Evolutionary conservation across 1,284 basidiomycete genomes (phyloP).

Genomic region (Microbotryum intermedium): DNA sequence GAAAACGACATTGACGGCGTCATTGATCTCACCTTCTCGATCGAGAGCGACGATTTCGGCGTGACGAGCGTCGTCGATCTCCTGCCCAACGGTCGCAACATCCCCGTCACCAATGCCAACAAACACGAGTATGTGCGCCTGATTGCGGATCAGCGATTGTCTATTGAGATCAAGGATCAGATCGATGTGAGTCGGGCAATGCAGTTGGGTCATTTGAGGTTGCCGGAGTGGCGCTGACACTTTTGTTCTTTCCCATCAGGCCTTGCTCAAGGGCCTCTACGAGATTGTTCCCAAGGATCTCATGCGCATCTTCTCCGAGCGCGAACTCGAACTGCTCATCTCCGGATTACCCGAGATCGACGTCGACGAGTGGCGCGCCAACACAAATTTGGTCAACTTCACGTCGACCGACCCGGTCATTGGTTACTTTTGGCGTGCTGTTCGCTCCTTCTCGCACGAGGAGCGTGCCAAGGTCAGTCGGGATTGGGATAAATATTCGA

Average conservation of each 20-base stretch:
- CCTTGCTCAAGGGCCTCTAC: conserved; percentile 84
- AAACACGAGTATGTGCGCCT: conserved; percentile 93
- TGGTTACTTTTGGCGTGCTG: conserved; percentile 98
- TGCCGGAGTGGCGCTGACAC: not conserved
- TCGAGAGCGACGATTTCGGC: conserved; percentile 90
- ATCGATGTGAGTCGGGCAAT: conserved; percentile 44
- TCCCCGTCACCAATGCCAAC: conserved; percentile 88
- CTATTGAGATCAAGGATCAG: conserved; percentile 93
- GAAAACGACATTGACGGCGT: conserved; percentile 72
- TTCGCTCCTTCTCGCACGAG: conserved; percentile 94
- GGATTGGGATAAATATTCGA: conserved; percentile 43
- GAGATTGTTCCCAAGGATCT: conserved; percentile 87
- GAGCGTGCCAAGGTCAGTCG: conserved; percentile 66
- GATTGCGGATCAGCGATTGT: conserved; percentile 80
- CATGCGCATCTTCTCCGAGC: conserved; percentile 78
- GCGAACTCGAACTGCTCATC: conserved; percentile 71
- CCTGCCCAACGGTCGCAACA: conserved; percentile 69
- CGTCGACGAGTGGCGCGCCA: conserved; percentile 94
- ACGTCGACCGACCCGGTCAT: conserved; percentile 73
- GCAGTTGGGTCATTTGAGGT: not conserved
- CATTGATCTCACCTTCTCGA: conserved; percentile 71
- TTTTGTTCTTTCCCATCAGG: conserved; percentile 45
- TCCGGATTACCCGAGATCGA: conserved; percentile 85
- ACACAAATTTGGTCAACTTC: conserved; percentile 48
- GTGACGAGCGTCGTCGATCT: conserved; percentile 75